Conservation (phyloP, 1,284 basidiomycete genomes). For the Exobasidium rhododendri region DNA sequence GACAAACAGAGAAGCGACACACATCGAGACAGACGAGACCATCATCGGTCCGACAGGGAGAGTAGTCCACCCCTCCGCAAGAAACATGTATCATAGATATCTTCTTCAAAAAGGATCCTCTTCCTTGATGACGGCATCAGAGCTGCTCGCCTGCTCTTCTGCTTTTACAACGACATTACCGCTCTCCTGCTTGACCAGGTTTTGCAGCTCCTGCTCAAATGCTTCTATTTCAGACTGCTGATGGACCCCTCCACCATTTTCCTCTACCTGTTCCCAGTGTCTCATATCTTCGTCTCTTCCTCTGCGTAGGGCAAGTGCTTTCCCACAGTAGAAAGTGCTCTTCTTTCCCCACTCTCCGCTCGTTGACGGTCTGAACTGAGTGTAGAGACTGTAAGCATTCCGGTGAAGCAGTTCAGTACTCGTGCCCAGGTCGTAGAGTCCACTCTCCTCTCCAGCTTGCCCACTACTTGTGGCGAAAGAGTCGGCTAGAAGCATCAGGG, state of each 20-base stretch:
- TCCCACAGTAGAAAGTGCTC: constrained; percentile 37
- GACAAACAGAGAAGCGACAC: too few relatives aligned
- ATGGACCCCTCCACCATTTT: constrained; percentile 6
- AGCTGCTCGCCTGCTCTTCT: too few relatives aligned
- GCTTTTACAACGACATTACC: neutral
- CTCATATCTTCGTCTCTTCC: constrained; percentile 28
- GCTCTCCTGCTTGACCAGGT: neutral
- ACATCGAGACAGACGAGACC: too few relatives aligned
- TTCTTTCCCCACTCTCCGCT: constrained; percentile 53
- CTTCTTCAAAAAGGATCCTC: too few relatives aligned
- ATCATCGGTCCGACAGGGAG: too few relatives aligned
- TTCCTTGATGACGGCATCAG: too few relatives aligned
- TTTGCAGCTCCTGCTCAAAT: neutral
- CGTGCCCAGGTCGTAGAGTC: neutral
- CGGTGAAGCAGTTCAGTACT: constrained; percentile 32
- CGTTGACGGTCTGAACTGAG: constrained; percentile 47
- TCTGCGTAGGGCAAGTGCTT: constrained; percentile 33
- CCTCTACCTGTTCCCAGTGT: constrained; percentile 12
- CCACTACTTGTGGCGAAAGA: constrained; percentile 24
- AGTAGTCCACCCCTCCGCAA: too few relatives aligned
- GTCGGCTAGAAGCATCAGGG: constrained; percentile 44
- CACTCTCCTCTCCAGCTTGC: constrained; percentile 4
- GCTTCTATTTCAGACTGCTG: constrained; percentile 19
- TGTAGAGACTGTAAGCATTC: constrained; percentile 43
- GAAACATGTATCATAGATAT: too few relatives aligned